Percentiles rank a stretch among this genome's conserved stretches.
Conservation (phyloP, 768 basidiomycete species). For the Hypholoma fasciculare region DNA sequence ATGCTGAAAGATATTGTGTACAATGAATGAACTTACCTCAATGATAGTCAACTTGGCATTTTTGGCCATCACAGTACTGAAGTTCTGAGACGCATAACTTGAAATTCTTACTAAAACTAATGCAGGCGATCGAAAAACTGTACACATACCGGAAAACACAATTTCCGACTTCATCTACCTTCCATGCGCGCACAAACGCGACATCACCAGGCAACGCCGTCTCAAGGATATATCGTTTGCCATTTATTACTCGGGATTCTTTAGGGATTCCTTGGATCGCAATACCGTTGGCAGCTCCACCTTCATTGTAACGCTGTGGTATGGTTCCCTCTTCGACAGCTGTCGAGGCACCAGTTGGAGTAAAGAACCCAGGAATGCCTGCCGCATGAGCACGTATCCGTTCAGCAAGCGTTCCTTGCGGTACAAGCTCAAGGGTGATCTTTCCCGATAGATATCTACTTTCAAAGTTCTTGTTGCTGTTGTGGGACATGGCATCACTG, state of each 20-base stretch:
- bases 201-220: conserved; percentile 78
- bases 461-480: conserved; percentile 86
- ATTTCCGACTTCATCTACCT: conserved; percentile 89
- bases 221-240: conserved; percentile 82
- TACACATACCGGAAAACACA: conserved; percentile 77
- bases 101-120: background rate
- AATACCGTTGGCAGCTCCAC: conserved; percentile 71
- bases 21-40: conserved; percentile 51
- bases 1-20: background rate
- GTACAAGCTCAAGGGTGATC: conserved; percentile 85
- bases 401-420: conserved; percentile 90
- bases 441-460: conserved; percentile 75
- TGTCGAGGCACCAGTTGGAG: conserved; percentile 86
- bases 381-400: conserved; percentile 87
- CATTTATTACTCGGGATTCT: conserved; percentile 74
- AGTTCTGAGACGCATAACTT: conserved; percentile 88
- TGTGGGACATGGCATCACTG: conserved; percentile 3
- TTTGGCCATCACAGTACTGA: conserved; percentile 83
- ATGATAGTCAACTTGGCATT: conserved; percentile 90
- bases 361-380: conserved; percentile 93
- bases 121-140: background rate
- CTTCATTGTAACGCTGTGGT: conserved; percentile 75
- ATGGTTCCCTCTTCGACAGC: conserved; percentile 80
- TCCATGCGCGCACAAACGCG: conserved; percentile 89
- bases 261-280: conserved; percentile 73